Evolutionary conservation across 2,329 filamentous ascomycete species (phyloP).

Genomic region (Epichloe coenophiala): DNA sequence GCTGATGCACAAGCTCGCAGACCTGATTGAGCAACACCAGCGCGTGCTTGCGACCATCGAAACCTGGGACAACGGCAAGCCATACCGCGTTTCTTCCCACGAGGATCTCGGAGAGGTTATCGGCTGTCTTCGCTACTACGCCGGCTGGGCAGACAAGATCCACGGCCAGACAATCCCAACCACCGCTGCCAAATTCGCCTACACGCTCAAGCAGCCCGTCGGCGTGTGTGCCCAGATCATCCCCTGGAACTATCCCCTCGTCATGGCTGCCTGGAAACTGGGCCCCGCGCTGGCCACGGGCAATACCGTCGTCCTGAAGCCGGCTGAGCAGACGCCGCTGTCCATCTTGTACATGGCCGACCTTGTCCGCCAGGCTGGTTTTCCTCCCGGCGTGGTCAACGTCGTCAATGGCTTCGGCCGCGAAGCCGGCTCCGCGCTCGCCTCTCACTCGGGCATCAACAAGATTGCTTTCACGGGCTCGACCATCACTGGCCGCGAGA

Average conservation of each 20-base stretch:
- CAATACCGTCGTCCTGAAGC: conserved; percentile 51
- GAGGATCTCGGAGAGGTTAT: conserved; percentile 45
- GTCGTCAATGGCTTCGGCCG: conserved; percentile 59
- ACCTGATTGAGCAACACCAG: conserved; percentile 53
- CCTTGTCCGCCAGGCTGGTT: conserved; percentile 59
- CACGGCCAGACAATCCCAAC: conserved; percentile 65
- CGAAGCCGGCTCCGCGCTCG: conserved; percentile 55
- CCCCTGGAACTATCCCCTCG: conserved; percentile 55
- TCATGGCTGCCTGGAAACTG: conserved; percentile 50
- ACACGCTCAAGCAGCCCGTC: conserved; percentile 63
- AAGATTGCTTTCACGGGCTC: conserved; percentile 73
- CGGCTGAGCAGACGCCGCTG: conserved; percentile 54
- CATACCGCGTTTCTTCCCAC: conserved; percentile 49
- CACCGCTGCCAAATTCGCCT: conserved; percentile 54
- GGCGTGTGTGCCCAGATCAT: conserved; percentile 66
- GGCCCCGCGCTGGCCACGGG: conserved; percentile 55
- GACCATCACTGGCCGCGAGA: conserved; percentile 55
- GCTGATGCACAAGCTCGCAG: conserved; percentile 57
- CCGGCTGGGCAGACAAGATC: conserved; percentile 67
- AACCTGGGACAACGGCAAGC: conserved; percentile 69
- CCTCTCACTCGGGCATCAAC: conserved; percentile 53
- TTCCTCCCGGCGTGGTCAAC: conserved; percentile 67
- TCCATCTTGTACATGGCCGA: conserved; percentile 52
- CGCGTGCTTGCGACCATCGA: conserved; percentile 40
- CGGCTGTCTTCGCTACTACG: conserved; percentile 54